Percentiles rank a stretch among this genome's conserved stretches.
These are phyloP conservation scores for Heliocybe sulcata DNA, from an alignment of 1,284 basidiomycete genomes.

Conservation along the genomic window DNA sequence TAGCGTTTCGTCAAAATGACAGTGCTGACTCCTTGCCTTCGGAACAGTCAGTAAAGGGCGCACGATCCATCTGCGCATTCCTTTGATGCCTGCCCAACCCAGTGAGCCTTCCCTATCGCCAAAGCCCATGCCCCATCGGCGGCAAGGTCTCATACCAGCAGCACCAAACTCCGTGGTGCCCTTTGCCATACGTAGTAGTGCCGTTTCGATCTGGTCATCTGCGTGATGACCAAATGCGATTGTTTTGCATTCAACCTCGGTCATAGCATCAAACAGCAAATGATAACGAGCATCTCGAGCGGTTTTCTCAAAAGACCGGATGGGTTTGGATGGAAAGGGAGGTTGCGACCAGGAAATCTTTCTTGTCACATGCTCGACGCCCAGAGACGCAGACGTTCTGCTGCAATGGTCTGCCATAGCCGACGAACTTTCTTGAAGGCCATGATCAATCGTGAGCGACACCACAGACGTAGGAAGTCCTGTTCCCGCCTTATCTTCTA, in stretches of 20 bases:
- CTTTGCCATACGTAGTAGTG: conserved; percentile 56
- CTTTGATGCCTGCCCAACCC: conserved; percentile 39
- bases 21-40: conserved; percentile 42
- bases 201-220: conserved; percentile 77
- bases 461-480: conserved; percentile 26
- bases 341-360: conserved; percentile 48
- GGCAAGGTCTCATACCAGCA: conserved; percentile 54
- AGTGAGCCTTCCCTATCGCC: conserved; percentile 22
- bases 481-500: neutral
- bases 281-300: conserved; percentile 56
- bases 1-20: neutral
- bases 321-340: conserved; percentile 39
- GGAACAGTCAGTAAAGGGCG: conserved; percentile 58
- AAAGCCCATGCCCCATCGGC: conserved; percentile 73
- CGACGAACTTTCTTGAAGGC: conserved; percentile 46
- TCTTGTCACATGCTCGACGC: conserved; percentile 36
- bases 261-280: conserved; percentile 45
- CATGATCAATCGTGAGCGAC: conserved; percentile 65
- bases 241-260: conserved; percentile 23
- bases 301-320: conserved; percentile 37
- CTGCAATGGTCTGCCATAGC: conserved; percentile 46
- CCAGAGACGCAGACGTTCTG: conserved; percentile 32
- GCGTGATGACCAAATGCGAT: conserved; percentile 68
- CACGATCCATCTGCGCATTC: conserved; percentile 60
- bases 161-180: conserved; percentile 49